A percentile compares a stretch with the other conserved stretches of the same genome.
phyloP scores from a whole-genome alignment of 2,329 filamentous ascomycete genomes.

The Lithohypha guttulata region DNA sequence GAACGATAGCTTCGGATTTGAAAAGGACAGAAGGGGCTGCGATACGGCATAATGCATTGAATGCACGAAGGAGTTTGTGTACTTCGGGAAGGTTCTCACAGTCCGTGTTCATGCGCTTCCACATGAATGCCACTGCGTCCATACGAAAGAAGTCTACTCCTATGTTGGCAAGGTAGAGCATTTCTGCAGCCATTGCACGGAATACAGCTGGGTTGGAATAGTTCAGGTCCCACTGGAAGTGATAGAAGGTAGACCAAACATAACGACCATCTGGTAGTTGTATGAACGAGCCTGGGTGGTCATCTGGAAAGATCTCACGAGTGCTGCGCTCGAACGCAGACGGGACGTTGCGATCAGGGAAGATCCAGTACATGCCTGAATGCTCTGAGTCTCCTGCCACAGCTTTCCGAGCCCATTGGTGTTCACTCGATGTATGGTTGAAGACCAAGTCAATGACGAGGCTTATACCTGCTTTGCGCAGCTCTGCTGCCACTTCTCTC shows the following conservation, averaged over 20 bases:
- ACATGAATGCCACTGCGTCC: slow-evolving; percentile 22
- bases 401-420: slow-evolving; percentile 18
- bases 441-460: slow-evolving; percentile 20
- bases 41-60: slow-evolving; percentile 20
- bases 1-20: slow-evolving; percentile 21
- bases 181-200: slow-evolving; percentile 20
- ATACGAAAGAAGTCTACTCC: slow-evolving; percentile 21
- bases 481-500: slow-evolving; percentile 16
- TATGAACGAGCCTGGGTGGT: slow-evolving; percentile 21
- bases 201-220: slow-evolving; percentile 20
- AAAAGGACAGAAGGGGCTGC: slow-evolving; percentile 19
- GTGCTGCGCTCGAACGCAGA: slow-evolving; percentile 17
- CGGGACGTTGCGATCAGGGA: slow-evolving; percentile 19
- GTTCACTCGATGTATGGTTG: slow-evolving; percentile 21
- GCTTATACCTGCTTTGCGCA: slow-evolving; percentile 19
- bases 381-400: slow-evolving; percentile 19
- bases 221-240: slow-evolving; percentile 21
- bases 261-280: slow-evolving; percentile 19
- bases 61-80: slow-evolving; percentile 20
- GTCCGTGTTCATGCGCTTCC: slow-evolving; percentile 22
- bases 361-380: slow-evolving; percentile 21
- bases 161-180: slow-evolving; percentile 20
- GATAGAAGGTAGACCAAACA: slow-evolving; percentile 20
- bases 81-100: slow-evolving; percentile 21
- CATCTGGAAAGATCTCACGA: slow-evolving; percentile 20